Conservation (phyloP, 495 filamentous ascomycete genomes). For the Penicillium alfredii region DNA sequence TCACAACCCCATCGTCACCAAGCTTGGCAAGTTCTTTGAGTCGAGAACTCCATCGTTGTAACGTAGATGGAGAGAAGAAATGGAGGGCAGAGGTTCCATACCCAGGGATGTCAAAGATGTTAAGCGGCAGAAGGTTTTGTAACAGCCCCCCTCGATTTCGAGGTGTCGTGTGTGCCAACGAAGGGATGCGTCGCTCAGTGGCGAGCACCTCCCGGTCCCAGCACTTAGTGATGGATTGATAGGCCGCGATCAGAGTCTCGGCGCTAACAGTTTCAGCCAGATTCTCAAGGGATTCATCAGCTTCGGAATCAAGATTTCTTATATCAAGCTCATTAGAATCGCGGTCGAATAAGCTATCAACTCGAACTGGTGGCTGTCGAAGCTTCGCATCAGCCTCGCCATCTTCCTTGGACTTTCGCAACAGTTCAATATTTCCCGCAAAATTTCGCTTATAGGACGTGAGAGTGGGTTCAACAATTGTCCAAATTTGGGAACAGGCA, state of each 20-base stretch:
- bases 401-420: slow-evolving; percentile 5
- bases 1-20: too few relatives aligned
- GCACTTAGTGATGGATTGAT: slow-evolving; percentile 1
- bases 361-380: background rate
- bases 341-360: background rate
- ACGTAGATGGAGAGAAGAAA: too few relatives aligned
- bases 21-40: too few relatives aligned
- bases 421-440: slow-evolving; percentile 5
- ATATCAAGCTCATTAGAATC: background rate
- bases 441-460: slow-evolving; percentile 1
- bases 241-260: slow-evolving; percentile 1
- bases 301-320: background rate
- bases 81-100: background rate
- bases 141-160: background rate
- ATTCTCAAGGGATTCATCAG: background rate
- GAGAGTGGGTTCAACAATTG: slow-evolving; percentile 5
- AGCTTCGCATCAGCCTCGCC: slow-evolving; percentile 3
- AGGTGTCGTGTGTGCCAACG: background rate
- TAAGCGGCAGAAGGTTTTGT: background rate
- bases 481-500: background rate
- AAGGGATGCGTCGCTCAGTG: background rate
- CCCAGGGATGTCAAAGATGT: background rate
- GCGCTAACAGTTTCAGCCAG: background rate
- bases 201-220: background rate
- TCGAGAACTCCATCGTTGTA: too few relatives aligned